Evolutionary conservation across 2,329 filamentous ascomycete genomes (phyloP).

Genomic region (Eutypella sp.): DNA sequence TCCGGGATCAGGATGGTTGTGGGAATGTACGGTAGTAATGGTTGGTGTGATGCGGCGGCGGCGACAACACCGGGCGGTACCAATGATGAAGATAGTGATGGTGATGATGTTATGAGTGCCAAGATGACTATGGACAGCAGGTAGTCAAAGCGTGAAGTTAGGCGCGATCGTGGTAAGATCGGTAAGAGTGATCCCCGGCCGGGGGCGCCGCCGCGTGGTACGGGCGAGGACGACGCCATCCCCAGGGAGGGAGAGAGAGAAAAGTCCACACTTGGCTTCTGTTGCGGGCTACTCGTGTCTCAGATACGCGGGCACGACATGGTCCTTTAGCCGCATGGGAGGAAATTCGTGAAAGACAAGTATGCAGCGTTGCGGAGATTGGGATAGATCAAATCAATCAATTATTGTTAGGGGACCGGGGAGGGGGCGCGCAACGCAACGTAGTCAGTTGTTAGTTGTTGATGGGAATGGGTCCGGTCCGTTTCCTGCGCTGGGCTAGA

Average conservation of each 20-base stretch:
- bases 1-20: conserved; percentile 62
- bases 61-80: conserved; percentile 17
- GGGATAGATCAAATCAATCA: no score
- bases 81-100: conserved; percentile 13
- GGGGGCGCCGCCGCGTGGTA: neutral
- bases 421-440: no score
- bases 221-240: neutral
- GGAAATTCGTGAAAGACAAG: neutral
- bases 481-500: no score
- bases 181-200: neutral
- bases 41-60: conserved; percentile 38
- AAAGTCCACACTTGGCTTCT: neutral
- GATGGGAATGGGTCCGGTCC: no score
- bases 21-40: conserved; percentile 69
- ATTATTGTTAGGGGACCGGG: no score
- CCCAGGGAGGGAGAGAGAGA: neutral
- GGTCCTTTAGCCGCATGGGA: neutral
- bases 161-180: conserved; percentile 6
- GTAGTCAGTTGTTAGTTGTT: no score
- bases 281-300: neutral
- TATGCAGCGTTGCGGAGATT: no score
- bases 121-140: conserved; percentile 13
- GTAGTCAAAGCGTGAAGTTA: conserved; percentile 6
- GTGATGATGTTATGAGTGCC: neutral
- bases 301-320: neutral